Evolutionary conservation across 2,329 filamentous ascomycete genomes (phyloP), one percentile per base, ranked within the genome.

Genomic region (Colletotrichum lentis): DNA sequence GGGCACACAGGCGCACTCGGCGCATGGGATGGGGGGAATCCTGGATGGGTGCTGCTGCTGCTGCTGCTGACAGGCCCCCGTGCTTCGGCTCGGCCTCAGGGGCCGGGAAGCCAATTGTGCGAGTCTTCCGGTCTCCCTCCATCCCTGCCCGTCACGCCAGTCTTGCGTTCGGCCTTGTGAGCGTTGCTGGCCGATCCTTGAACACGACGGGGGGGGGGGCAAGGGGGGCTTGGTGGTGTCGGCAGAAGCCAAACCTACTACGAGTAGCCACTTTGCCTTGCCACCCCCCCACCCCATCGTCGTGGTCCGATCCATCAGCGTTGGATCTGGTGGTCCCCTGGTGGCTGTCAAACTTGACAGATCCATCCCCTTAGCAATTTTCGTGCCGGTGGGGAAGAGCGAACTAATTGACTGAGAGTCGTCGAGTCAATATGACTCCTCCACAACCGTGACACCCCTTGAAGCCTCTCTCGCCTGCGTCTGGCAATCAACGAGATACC

Each of bases 331-430:
- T 66, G 62, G 66, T 56, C 52, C 64, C 63, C 64, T 67, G 57
- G 57, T 64, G 64, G 64, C 67, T 67, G 67, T 67, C 67, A 69
- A 69, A 69, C 67, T 69, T 69, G 67, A 69, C 67, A 69, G 66
- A 69, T 66, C 62, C 62, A 69, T 69, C 56, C 66, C 65, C 62
- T 69, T 66, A 49, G 62, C 44, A 68, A 69, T 56, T 56, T 69
- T 52, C 56, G 44, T 46, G 46, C 37, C 39, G 43, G 53, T 67
- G 60, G 64, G 53, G 53, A 58, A 39, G 35, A 53, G 18, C 31
- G 8, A 35, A 10, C 31, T n/a, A n/a, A n/a, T n/a, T 35, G 8
- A 35, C 31, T 35, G 24, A 39, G 57, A 44, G 52, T 20, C 52
- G 35, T 63, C 59, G 64, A 63, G 35, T 63, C 59, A 59, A 63